Conservation (phyloP, 139 green algal genomes). For the Eudorina sp. region DNA sequence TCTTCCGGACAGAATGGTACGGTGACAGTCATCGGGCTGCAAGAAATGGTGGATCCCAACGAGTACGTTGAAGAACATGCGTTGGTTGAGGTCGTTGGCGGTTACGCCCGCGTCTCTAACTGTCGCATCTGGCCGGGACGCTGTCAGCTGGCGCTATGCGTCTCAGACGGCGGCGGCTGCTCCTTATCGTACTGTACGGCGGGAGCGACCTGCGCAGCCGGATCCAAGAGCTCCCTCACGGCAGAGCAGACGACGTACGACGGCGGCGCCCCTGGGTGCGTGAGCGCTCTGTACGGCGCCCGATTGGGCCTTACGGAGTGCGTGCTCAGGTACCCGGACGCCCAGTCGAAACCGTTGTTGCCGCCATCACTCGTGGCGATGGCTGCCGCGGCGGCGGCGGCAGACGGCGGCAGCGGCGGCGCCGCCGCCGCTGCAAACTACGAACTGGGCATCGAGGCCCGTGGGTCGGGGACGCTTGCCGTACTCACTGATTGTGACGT, state of each 20-base stretch:
- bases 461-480: neutral
- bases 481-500: neutral
- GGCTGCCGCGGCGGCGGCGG: neutral
- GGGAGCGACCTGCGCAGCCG: neutral
- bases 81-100: slow-evolving; percentile 35
- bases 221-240: neutral
- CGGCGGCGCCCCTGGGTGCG: slow-evolving; percentile 23
- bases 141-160: slow-evolving; percentile 35
- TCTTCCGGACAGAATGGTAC: neutral
- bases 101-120: slow-evolving; percentile 23
- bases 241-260: neutral
- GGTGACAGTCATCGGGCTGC: neutral
- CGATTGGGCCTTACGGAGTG: neutral
- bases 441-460: neutral
- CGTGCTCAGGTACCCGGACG: neutral
- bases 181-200: neutral
- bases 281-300: slow-evolving; percentile 9
- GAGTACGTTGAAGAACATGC: slow-evolving; percentile 37
- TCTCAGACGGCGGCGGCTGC: slow-evolving; percentile 8
- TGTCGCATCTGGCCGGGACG: slow-evolving; percentile 16
- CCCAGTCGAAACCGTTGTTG: neutral
- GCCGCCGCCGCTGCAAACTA: neutral
- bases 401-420: neutral
- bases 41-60: slow-evolving; percentile 5
- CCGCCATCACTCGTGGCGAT: neutral